phyloP scores from a whole-genome alignment of 768 basidiomycete species.

The Baorangia bicolor region DNA sequence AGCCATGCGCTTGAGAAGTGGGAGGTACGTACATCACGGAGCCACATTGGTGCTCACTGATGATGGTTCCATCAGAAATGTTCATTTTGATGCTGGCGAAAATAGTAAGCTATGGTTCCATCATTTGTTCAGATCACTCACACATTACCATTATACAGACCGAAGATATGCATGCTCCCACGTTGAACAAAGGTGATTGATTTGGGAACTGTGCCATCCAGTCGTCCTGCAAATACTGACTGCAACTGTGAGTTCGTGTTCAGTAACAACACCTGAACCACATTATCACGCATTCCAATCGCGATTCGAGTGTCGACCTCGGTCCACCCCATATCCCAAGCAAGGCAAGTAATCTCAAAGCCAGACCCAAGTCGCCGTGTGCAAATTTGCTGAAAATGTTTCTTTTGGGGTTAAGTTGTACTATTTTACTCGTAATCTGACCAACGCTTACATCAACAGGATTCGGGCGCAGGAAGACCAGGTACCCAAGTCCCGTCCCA shows the following conservation, averaged over 20 bases:
- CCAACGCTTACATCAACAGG: constrained; percentile 13
- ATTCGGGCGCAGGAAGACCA: constrained; percentile 1
- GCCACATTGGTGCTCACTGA: background rate
- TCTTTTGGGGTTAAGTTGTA: background rate
- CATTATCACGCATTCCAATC: constrained; percentile 3
- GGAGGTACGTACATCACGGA: constrained; percentile 7
- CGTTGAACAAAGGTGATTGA: background rate
- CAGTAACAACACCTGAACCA: constrained; percentile 4
- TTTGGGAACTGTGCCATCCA: constrained; percentile 5
- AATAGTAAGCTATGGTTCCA: background rate
- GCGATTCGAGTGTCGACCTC: background rate
- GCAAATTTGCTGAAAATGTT: constrained; percentile 1
- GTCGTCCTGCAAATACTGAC: background rate
- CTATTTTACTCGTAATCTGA: background rate
- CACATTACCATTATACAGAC: constrained; percentile 10
- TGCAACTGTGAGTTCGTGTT: background rate
- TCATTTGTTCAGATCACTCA: background rate
- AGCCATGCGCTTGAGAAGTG: background rate
- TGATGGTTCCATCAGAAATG: background rate
- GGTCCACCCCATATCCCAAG: background rate
- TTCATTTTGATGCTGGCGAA: constrained; percentile 12
- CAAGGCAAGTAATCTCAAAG: background rate
- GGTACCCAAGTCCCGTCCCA: constrained; percentile 1
- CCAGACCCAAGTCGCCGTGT: background rate
- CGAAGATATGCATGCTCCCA: constrained; percentile 1